These are phyloP conservation scores for Penicillium concentricum DNA, from an alignment of 2,329 filamentous ascomycete species.

Conservation along the genomic window DNA sequence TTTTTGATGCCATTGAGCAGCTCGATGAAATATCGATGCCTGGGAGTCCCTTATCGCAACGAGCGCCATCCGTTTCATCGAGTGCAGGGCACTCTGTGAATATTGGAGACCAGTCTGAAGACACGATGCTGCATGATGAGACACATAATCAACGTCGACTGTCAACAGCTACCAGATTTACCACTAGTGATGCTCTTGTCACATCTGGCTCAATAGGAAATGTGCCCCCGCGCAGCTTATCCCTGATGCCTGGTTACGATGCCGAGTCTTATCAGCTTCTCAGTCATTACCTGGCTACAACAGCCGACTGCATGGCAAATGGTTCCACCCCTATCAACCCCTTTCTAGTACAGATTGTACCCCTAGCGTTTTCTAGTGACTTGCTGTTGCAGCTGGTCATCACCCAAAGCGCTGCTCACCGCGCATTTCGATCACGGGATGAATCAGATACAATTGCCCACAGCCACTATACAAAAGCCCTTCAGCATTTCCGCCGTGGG, in stretches of 20 bases:
- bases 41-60: slow-evolving; percentile 11
- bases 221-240: slow-evolving; percentile 26
- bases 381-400: slow-evolving; percentile 50
- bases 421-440: slow-evolving; percentile 30
- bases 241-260: slow-evolving; percentile 31
- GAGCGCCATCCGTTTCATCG: slow-evolving; percentile 18
- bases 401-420: slow-evolving; percentile 41
- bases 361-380: slow-evolving; percentile 48
- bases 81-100: slow-evolving; percentile 11
- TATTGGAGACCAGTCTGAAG: slow-evolving; percentile 1
- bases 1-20: slow-evolving; percentile 7
- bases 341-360: slow-evolving; percentile 48
- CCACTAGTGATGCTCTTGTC: background rate
- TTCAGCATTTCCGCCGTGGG: slow-evolving; percentile 29
- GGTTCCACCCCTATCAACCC: slow-evolving; percentile 49
- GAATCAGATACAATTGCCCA: slow-evolving; percentile 32
- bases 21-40: slow-evolving; percentile 4
- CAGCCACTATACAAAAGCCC: slow-evolving; percentile 31
- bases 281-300: slow-evolving; percentile 48
- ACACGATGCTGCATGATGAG: background rate
- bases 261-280: slow-evolving; percentile 40
- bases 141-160: background rate
- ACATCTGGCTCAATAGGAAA: slow-evolving; percentile 14
- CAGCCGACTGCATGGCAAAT: slow-evolving; percentile 50
- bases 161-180: background rate